Conservation (phyloP, 2,329 filamentous ascomycete genomes). For the Botryotinia calthae region DNA sequence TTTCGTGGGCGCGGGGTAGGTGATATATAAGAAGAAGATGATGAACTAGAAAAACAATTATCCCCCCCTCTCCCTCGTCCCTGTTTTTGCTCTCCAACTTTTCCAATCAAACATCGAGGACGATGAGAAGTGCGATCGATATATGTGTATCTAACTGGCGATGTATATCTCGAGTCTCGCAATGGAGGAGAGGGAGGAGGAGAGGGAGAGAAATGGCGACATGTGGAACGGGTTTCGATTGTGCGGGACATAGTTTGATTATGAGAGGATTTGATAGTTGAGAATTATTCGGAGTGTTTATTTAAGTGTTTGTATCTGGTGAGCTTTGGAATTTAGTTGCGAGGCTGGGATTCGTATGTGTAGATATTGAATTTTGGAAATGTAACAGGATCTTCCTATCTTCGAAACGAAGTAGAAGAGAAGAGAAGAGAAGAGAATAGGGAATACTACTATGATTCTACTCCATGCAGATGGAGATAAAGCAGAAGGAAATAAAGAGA, state of each 20-base stretch:
- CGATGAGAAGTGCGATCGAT: background rate
- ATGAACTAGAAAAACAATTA: background rate
- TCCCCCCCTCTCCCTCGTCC: background rate
- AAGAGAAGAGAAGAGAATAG: background rate
- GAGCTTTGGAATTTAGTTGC: background rate
- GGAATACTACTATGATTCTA: background rate
- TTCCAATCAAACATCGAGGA: accelerated
- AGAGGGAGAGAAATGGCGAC: background rate
- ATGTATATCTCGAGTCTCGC: background rate
- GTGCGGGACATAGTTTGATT: background rate
- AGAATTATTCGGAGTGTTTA: background rate
- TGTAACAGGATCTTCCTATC: background rate
- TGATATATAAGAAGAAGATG: background rate
- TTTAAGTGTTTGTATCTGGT: background rate
- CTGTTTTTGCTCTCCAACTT: background rate
- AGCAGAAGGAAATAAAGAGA: background rate
- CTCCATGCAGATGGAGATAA: background rate
- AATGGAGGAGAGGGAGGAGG: too few relatives aligned
- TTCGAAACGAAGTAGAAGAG: background rate
- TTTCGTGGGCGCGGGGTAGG: background rate
- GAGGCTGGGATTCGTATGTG: background rate
- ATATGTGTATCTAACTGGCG: background rate
- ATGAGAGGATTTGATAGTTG: background rate
- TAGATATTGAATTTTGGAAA: background rate
- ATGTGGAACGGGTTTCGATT: background rate